Evolutionary conservation across 2,329 filamentous ascomycete genomes (phyloP), one percentile per base, ranked within the genome.

Genomic region (Ambrosiella beaveri): DNA sequence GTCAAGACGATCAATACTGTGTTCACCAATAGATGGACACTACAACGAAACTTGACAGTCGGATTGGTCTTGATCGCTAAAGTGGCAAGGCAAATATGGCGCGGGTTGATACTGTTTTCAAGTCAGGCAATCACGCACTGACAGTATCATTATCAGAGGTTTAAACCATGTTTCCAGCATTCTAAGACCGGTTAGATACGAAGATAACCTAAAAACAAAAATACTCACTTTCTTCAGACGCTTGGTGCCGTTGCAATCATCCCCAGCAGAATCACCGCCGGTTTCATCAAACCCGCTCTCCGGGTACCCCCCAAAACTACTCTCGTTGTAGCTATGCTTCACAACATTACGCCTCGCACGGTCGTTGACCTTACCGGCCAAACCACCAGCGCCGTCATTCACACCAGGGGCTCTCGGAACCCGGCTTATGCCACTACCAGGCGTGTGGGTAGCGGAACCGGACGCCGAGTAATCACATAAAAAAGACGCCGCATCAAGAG

Each of bases 241-340:
- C 71, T 84, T 84, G 64, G 76, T 72, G 63, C 73, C 75, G 49
- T 69, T 67, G 61, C 69, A 69, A 64, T 84, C 81, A 63, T 86
- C 85, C 59, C 81, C 84, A 19, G 84, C 86, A 19, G 83, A 86
- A 65, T 88, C 84, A n/a, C 79, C 80, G 13, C 71, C 73, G 11
- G 78, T 81, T 50, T 67, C 68, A 62, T 85, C 84, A 62, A 87
- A 84, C 62, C 88, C 85, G 39, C 82, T 82, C 63, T 88, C 84
- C 50, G 80, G 78, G 65, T 89, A 89, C 47, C 86, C 85, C 64
- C 85, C 81, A 65, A 79, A 90, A 64, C 82, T 86, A 64, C 75
- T 78, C 62, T 90, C 86, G 44, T 83, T 81, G 66, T 89, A 90
- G 62, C 82, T 79, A 53, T 86, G 78, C 74, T 89, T 89, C 72